Percentiles rank a stretch among this genome's conserved stretches.
These are phyloP conservation scores for Hericium coralloides DNA, from an alignment of 768 basidiomycete species.

Conservation along the genomic window DNA sequence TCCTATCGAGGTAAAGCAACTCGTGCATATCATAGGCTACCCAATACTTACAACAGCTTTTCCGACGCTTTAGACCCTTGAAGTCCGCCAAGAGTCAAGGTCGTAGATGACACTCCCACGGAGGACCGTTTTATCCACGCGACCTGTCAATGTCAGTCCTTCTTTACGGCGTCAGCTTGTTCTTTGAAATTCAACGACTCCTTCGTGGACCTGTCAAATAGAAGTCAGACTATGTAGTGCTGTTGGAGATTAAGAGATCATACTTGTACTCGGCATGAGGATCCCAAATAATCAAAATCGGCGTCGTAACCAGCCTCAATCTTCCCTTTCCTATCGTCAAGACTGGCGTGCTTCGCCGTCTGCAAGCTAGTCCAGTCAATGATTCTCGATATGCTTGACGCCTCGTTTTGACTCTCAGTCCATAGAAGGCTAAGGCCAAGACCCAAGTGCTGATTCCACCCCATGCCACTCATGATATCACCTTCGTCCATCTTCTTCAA, in stretches of 20 bases:
- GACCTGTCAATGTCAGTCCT: conserved; percentile 60
- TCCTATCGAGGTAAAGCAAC: no score
- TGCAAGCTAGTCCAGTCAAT: conserved; percentile 67
- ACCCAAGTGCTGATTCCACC: conserved; percentile 90
- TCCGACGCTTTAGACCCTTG: conserved; percentile 12
- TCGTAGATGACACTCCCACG: conserved; percentile 67
- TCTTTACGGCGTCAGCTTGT: conserved; percentile 87
- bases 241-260: not conserved
- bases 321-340: conserved; percentile 61
- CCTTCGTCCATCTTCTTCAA: conserved; percentile 75
- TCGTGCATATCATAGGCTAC: no score
- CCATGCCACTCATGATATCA: conserved; percentile 87
- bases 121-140: conserved; percentile 73
- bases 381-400: conserved; percentile 46
- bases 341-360: conserved; percentile 74
- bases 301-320: conserved; percentile 72
- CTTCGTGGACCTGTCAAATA: conserved; percentile 52
- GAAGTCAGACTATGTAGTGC: not conserved
- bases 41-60: conserved; percentile 3
- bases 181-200: conserved; percentile 82
- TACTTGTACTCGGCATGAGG: conserved; percentile 40
- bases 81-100: conserved; percentile 20
- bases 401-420: conserved; percentile 70
- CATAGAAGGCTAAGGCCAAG: conserved; percentile 83
- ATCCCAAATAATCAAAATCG: conserved; percentile 86